Evolutionary conservation across 768 basidiomycete species (phyloP).

Genomic region (Tylopilus balloui): DNA sequence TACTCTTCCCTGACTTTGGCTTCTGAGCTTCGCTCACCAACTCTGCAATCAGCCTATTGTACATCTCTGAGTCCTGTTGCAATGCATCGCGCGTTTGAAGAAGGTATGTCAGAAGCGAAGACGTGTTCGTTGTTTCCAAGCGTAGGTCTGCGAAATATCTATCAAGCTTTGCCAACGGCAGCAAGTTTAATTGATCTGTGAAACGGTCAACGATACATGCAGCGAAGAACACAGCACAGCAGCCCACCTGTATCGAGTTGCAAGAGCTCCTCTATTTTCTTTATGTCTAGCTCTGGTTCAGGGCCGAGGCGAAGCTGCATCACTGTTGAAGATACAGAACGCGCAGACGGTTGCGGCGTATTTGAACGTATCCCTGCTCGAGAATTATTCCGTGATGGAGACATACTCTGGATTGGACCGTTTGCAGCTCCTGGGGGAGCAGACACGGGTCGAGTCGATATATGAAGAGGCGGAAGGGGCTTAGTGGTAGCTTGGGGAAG

Average conservation of each 20-base stretch:
- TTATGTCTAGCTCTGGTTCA: slow-evolving; percentile 68
- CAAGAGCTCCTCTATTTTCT: slow-evolving; percentile 62
- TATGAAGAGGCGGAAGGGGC: slow-evolving; percentile 73
- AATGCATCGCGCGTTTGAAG: slow-evolving; percentile 76
- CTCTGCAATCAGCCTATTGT: slow-evolving; percentile 87
- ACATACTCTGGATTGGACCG: slow-evolving; percentile 26
- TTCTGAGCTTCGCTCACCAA: slow-evolving; percentile 91
- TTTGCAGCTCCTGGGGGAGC: slow-evolving; percentile 66
- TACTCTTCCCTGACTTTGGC: slow-evolving; percentile 61
- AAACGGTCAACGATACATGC: slow-evolving; percentile 5
- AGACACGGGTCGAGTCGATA: slow-evolving; percentile 77
- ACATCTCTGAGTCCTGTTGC: slow-evolving; percentile 85
- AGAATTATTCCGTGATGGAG: slow-evolving; percentile 39
- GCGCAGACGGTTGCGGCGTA: slow-evolving; percentile 41
- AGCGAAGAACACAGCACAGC: neutral
- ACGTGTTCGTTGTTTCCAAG: slow-evolving; percentile 68
- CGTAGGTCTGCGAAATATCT: slow-evolving; percentile 63
- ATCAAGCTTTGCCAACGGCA: slow-evolving; percentile 66
- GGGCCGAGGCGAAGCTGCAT: slow-evolving; percentile 59
- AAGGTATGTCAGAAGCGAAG: slow-evolving; percentile 71
- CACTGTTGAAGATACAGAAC: slow-evolving; percentile 27
- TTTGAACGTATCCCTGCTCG: slow-evolving; percentile 48
- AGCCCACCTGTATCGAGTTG: slow-evolving; percentile 60
- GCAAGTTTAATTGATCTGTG: slow-evolving; percentile 65
- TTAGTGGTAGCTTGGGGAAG: slow-evolving; percentile 62